Base-by-base conservation (phyloP, 306 rosid species). In the Fragaria vesca region DNA sequence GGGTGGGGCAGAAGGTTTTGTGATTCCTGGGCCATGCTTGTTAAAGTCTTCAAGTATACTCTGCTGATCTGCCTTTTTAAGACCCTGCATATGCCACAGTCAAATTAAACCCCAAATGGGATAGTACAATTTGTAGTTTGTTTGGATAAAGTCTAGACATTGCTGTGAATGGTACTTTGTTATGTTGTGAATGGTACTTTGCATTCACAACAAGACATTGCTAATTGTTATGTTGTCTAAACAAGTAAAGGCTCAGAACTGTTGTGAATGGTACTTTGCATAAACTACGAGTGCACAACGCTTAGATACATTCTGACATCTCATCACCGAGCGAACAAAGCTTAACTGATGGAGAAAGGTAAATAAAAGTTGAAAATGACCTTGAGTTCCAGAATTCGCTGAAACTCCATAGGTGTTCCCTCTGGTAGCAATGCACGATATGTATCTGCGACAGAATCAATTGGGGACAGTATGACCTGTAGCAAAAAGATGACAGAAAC, bases 371-470 rank as follows among this genome's bases (percentile, higher is more conserved):
- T 24, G 81, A 81, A 28, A 77, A 63, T 72, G 69, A 95, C 99
- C 97, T 95, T 95, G 81, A 95, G 99, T 91, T 95, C 99, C 76
- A 95, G 77, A 83, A 95, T 93, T 70, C 97, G 87, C 84, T 95
- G 99, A 87, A 95, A 95, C 75, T 95, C 99, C 97, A 95, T 95
- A 11, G 96, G 96, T 30, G 99, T 95, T 81, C 99, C 99, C 87
- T 95, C 99, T 20, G 97, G 99, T 76, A 95, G 92, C 84, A 95
- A 81, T 21, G 99, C 99, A 47, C 97, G 92, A 78, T 93, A 95
- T 40, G 99, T 95, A 84, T 91, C 96, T 2, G 97, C 99, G 57
- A 95, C 99, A 73, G 99, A 95, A 82, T 95, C 99, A 73, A 90
- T 84, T 6, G 99, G 99, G 65, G 99, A 95, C 60, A 93, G 87